A percentile compares a stretch with the other conserved stretches of the same genome.
Evolutionary conservation across 1,284 basidiomycete species (phyloP).

Genomic region (Irpex sp.): DNA sequence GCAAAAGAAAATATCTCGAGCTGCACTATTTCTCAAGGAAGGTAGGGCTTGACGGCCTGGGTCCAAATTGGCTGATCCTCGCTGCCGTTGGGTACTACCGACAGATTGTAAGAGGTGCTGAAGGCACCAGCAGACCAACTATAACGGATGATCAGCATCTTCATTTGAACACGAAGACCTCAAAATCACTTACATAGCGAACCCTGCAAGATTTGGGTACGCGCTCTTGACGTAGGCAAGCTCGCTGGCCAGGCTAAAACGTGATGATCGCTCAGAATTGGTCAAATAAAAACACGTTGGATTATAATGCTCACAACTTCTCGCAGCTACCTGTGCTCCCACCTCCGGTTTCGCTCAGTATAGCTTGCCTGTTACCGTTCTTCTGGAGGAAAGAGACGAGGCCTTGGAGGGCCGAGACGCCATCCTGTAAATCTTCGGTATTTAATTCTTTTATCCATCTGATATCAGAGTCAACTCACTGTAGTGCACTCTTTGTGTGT

Average conservation of each 20-base stretch:
- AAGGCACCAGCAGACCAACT: slow-evolving; percentile 40
- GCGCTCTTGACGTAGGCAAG: slow-evolving; percentile 46
- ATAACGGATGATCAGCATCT: neutral
- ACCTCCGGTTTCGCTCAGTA: slow-evolving; percentile 58
- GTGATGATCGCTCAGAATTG: neutral
- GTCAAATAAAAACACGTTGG: neutral
- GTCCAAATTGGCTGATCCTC: slow-evolving; percentile 36
- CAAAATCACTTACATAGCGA: slow-evolving; percentile 30
- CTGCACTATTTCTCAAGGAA: slow-evolving; percentile 12
- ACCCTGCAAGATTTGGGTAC: slow-evolving; percentile 43
- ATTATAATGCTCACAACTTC: slow-evolving; percentile 27
- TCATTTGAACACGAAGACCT: neutral
- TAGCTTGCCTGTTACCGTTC: slow-evolving; percentile 51
- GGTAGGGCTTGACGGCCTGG: slow-evolving; percentile 28
- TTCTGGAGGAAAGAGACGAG: slow-evolving; percentile 44
- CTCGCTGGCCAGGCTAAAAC: slow-evolving; percentile 35
- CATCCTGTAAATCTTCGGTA: slow-evolving; percentile 27
- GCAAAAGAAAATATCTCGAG: neutral
- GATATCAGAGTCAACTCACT: slow-evolving; percentile 14
- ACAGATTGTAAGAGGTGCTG: slow-evolving; percentile 34
- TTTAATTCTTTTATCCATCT: neutral
- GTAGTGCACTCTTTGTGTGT: slow-evolving; percentile 47
- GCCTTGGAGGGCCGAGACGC: slow-evolving; percentile 41
- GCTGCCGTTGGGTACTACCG: slow-evolving; percentile 32
- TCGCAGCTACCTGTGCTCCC: slow-evolving; percentile 50